Conservation (phyloP, 1,139 yeast genomes). For the Suhomyces yuchorum region DNA sequence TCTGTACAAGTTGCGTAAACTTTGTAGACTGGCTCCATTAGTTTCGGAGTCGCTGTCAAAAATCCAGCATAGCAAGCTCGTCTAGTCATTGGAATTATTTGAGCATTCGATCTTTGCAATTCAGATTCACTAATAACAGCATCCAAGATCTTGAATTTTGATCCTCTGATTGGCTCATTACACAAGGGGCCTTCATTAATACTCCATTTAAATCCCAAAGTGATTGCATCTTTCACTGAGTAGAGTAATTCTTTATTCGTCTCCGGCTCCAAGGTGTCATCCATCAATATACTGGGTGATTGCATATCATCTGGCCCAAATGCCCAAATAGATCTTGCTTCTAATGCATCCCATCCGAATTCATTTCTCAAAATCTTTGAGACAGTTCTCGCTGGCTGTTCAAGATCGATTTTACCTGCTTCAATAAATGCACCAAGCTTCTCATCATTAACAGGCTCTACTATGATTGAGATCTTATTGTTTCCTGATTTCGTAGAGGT, state of each 20-base stretch:
- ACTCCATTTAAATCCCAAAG: constrained; percentile 84
- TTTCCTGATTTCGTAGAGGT: constrained; percentile 58
- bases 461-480: constrained; percentile 66
- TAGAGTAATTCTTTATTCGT: constrained; percentile 58
- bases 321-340: constrained; percentile 81
- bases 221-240: constrained; percentile 54
- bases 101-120: constrained; percentile 62
- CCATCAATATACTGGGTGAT: constrained; percentile 61
- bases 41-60: constrained; percentile 73
- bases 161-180: constrained; percentile 76
- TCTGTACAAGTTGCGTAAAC: constrained; percentile 60
- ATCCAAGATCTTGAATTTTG: constrained; percentile 72
- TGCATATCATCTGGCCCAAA: constrained; percentile 65
- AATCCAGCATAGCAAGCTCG: constrained; percentile 85
- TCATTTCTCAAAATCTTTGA: constrained; percentile 57
- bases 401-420: constrained; percentile 44
- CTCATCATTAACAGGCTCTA: constrained; percentile 67
- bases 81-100: constrained; percentile 79
- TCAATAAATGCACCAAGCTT: constrained; percentile 61
- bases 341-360: constrained; percentile 81
- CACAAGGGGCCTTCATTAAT: constrained; percentile 87
- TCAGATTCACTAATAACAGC: constrained; percentile 52
- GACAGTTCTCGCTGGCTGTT: constrained; percentile 43
- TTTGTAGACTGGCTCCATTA: constrained; percentile 83
- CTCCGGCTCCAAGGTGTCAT: constrained; percentile 78